Conservation (phyloP, 2,329 filamentous ascomycete species). For the Macroventuria anomochaeta region DNA sequence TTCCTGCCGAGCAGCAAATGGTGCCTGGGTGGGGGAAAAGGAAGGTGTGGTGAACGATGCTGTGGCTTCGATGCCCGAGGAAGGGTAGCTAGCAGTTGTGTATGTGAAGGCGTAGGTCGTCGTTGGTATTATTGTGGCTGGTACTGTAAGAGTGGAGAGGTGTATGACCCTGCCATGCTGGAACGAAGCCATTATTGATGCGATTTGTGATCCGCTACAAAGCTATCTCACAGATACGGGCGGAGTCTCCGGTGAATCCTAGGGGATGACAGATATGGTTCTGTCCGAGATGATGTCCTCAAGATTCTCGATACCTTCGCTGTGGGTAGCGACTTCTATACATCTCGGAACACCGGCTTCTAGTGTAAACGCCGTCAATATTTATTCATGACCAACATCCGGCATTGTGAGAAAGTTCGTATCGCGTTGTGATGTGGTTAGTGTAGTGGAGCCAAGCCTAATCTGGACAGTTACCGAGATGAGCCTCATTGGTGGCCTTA, state of each 20-base stretch:
- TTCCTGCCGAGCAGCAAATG: not conserved
- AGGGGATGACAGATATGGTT: no score
- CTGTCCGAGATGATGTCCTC: no score
- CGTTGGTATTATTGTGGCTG: not conserved
- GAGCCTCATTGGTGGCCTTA: slow-evolving; percentile 1
- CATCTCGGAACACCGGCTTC: not conserved
- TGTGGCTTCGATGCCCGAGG: not conserved
- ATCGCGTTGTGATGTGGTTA: not conserved
- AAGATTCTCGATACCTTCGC: not conserved
- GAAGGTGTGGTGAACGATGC: not conserved
- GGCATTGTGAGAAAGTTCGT: not conserved
- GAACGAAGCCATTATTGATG: not conserved
- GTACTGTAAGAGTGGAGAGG: not conserved
- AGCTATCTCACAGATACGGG: no score
- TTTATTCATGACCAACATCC: not conserved
- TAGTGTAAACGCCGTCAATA: not conserved
- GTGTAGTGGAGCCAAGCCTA: not conserved
- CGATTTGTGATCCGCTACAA: no score
- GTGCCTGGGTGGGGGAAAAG: not conserved
- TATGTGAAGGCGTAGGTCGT: not conserved
- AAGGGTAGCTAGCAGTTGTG: not conserved
- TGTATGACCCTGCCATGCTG: not conserved
- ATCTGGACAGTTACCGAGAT: slow-evolving; percentile 2
- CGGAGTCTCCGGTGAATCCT: no score
- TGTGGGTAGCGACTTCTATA: not conserved